Base-by-base conservation (phyloP, 257 asterid genomes). In the Prunella vulgaris region DNA sequence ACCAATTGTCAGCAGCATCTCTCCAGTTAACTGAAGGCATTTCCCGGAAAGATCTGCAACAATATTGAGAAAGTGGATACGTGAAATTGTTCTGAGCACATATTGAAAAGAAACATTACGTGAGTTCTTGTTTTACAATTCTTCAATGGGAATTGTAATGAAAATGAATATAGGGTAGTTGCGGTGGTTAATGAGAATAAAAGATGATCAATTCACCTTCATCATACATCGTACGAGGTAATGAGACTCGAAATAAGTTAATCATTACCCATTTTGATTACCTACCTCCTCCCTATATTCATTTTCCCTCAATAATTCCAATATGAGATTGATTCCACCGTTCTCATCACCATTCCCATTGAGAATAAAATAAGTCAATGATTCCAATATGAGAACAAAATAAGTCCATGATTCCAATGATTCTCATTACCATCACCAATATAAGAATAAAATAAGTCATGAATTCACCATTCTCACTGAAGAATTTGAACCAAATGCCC, bases 1-100 rank as follows among this genome's bases (percentile, higher is more conserved):
- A 93, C 99, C 99, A 93, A 78, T 89, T 93, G 76, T 90, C 99
- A 57, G 99, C 96, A n/a, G 68, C 82, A 35, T 93, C 99, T 78
- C 84, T 84, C 97, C 99, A 93, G 78, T 90, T 82, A 60, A 82
- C 86, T n/a, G 97, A 93, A 67, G 95, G 96, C 93, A 90, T 82
- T 81, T 90, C 97, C 81, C 80, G 79, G 72, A 93, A 86, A 60
- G 62, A 78, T 68, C 95, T 87, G 85, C 52, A 73, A 44, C 51
- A 72, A 56, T 61, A 32, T 32, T 46, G 20, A 27, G 32, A 22
- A 21, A 49, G 21, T 32, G 63, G 9, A 51, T 30, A 28, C 8
- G 7, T 60, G 15, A 32, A 66, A 22, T 13, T n/a, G 0, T 38
- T 69, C 13, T 56, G 6, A 70, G 66, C 30, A 68, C 32, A 68